Conservation (phyloP, 768 basidiomycete species). For the Chiua virens region DNA sequence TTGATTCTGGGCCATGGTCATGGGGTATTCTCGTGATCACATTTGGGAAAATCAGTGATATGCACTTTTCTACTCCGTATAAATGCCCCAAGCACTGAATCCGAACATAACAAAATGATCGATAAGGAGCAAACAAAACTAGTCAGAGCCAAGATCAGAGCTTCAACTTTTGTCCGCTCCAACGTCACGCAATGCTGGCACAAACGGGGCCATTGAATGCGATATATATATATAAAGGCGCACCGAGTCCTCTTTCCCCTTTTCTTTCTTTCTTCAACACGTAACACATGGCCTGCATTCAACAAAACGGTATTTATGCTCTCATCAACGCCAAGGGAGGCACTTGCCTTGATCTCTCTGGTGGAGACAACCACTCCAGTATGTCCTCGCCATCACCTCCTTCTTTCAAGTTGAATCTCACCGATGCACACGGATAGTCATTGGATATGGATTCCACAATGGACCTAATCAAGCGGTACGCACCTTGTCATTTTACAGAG, state of each 20-base stretch:
- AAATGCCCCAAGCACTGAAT: background rate
- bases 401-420: background rate
- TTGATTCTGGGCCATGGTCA: too few species aligned
- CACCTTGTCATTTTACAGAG: too few species aligned
- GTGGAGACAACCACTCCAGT: constrained; percentile 48
- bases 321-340: constrained; percentile 52
- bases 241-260: too few species aligned
- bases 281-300: constrained; percentile 26
- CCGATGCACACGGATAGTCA: constrained; percentile 34
- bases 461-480: constrained; percentile 52
- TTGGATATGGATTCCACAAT: constrained; percentile 44
- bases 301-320: constrained; percentile 40
- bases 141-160: too few species aligned
- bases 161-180: background rate
- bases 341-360: constrained; percentile 58
- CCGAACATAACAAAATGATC: too few species aligned
- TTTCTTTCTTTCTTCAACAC: background rate
- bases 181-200: background rate
- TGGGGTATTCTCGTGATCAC: too few species aligned
- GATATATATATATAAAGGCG: background rate
- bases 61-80: too few species aligned
- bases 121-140: background rate
- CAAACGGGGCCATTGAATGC: background rate
- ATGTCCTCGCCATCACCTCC: constrained; percentile 9
- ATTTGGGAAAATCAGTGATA: too few species aligned